These are phyloP conservation scores for Saturnispora mendoncae DNA, from an alignment of 805 yeast genomes.

Conservation along the genomic window DNA sequence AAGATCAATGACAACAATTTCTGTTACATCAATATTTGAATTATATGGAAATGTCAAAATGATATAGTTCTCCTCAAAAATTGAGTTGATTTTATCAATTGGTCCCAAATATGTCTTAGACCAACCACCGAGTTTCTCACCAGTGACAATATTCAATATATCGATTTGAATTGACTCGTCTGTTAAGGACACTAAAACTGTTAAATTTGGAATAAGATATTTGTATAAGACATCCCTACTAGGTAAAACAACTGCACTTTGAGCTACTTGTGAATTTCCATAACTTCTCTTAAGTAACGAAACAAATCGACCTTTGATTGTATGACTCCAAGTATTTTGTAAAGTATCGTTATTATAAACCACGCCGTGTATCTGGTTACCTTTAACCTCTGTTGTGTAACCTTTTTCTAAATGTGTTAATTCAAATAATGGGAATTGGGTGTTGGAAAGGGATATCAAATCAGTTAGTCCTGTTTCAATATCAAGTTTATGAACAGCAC, in stretches of 20 bases:
- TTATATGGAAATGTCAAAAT: constrained; percentile 54
- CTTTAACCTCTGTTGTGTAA: constrained; percentile 11
- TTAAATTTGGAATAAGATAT: constrained; percentile 65
- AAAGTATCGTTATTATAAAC: constrained; percentile 3
- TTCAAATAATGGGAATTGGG: constrained; percentile 5
- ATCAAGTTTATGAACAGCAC: constrained; percentile 4
- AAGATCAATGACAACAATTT: constrained; percentile 66
- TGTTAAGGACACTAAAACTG: constrained; percentile 21
- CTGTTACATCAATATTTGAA: constrained; percentile 35
- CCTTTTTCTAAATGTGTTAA: constrained; percentile 14
- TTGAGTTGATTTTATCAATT: constrained; percentile 31
- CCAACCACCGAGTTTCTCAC: constrained; percentile 41
- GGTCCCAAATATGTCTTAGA: constrained; percentile 19
- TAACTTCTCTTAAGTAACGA: constrained; percentile 33
- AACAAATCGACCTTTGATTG: constrained; percentile 24
- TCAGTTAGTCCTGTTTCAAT: background rate
- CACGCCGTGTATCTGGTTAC: constrained; percentile 14
- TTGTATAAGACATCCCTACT: constrained; percentile 75
- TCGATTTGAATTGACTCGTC: constrained; percentile 27
- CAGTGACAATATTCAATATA: constrained; percentile 62
- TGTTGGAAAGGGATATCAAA: constrained; percentile 1
- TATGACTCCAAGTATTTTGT: constrained; percentile 18
- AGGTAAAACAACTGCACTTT: constrained; percentile 59
- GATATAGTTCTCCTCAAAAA: constrained; percentile 79
- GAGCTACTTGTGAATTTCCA: constrained; percentile 36